A percentile compares a stretch with the other conserved stretches of the same genome.
Conservation (phyloP, 192 early-diverging fungal genomes). For the Phlyctochytrium bullatum region DNA sequence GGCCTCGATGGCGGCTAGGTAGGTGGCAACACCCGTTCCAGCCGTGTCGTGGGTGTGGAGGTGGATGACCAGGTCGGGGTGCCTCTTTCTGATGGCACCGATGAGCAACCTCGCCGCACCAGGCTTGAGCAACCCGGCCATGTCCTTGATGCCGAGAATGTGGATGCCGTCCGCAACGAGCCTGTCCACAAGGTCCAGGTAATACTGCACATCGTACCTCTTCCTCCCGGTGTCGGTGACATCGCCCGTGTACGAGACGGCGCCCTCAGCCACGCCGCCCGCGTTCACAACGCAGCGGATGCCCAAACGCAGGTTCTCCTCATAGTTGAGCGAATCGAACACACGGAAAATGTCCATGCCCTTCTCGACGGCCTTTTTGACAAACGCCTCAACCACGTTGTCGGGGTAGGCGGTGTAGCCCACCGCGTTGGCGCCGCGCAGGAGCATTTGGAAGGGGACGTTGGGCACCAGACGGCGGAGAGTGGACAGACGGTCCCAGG, state of each 20-base stretch:
- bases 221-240: conserved; percentile 77
- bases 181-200: conserved; percentile 83
- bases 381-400: conserved; percentile 96
- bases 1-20: conserved; percentile 87
- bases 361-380: conserved; percentile 75
- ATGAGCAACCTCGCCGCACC: conserved; percentile 83
- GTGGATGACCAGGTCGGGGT: conserved; percentile 91
- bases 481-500: conserved; percentile 88
- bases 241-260: conserved; percentile 88
- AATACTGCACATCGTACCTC: conserved; percentile 91
- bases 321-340: conserved; percentile 97
- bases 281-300: conserved; percentile 91
- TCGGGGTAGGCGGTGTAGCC: conserved; percentile 98
- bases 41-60: conserved; percentile 94
- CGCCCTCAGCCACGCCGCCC: conserved; percentile 90
- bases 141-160: conserved; percentile 80
- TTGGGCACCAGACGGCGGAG: conserved; percentile 88
- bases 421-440: conserved; percentile 96
- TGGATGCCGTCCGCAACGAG: conserved; percentile 90
- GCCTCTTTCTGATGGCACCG: conserved; percentile 77
- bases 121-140: conserved; percentile 96
- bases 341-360: conserved; percentile 98
- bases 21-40: conserved; percentile 94
- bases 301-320: conserved; percentile 92
- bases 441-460: conserved; percentile 98